Percentiles rank a stretch among this genome's conserved stretches.
Evolutionary conservation across 768 basidiomycete genomes (phyloP).

Genomic region (Leccinum barrowsii): DNA sequence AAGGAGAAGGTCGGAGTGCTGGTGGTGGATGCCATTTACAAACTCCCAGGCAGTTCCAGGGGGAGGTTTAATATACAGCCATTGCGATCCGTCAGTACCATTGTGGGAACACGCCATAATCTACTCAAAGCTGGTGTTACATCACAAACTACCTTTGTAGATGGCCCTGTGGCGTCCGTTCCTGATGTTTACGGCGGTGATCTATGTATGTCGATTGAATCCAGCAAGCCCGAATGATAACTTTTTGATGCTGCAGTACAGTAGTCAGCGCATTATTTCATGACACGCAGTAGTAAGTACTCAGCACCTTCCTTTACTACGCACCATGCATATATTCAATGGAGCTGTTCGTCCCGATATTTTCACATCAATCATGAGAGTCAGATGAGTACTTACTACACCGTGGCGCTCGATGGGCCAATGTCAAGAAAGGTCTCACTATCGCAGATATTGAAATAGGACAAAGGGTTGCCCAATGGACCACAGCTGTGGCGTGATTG

Average conservation of each 20-base stretch:
- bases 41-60: constrained; percentile 58
- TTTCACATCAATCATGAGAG: background rate
- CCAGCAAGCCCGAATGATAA: background rate
- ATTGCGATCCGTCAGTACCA: background rate
- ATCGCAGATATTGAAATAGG: background rate
- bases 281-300: background rate
- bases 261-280: background rate
- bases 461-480: background rate
- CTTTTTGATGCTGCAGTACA: background rate
- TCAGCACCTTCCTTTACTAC: background rate
- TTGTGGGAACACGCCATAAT: background rate
- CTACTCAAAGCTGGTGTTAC: background rate
- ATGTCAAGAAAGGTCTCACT: background rate
- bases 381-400: background rate
- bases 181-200: background rate
- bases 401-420: background rate
- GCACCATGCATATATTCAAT: background rate
- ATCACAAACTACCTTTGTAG: background rate
- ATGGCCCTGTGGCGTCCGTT: background rate
- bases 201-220: background rate
- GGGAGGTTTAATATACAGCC: background rate
- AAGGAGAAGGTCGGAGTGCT: background rate
- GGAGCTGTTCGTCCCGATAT: background rate
- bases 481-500: background rate
- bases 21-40: background rate